A percentile compares a stretch with the other conserved stretches of the same genome.
Evolutionary conservation across 352 stramenopile genomes (phyloP).

Genomic region (Thalassiosira mediterranea): DNA sequence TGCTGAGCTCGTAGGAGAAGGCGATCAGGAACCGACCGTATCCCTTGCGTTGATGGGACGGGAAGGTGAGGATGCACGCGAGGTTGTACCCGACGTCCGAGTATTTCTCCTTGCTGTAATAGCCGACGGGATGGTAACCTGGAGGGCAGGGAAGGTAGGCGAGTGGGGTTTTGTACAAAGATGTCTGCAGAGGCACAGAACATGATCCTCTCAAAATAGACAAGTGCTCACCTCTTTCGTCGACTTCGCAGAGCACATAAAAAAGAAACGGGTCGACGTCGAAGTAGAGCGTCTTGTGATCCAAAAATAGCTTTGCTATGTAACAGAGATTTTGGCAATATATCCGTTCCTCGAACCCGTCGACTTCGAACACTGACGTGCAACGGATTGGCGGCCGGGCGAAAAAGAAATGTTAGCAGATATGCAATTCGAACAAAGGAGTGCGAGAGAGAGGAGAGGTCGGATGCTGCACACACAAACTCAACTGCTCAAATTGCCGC

Average conservation of each 20-base stretch:
- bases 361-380: slow-evolving; percentile 88
- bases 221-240: slow-evolving; percentile 76
- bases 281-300: slow-evolving; percentile 93
- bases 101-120: slow-evolving; percentile 93
- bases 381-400: background rate
- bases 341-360: slow-evolving; percentile 85
- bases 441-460: background rate
- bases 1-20: slow-evolving; percentile 90
- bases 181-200: too few relatives aligned
- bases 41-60: slow-evolving; percentile 88
- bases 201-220: too few relatives aligned
- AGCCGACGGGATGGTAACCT: slow-evolving; percentile 90
- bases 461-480: slow-evolving; percentile 8
- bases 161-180: too few relatives aligned
- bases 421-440: background rate
- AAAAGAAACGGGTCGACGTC: slow-evolving; percentile 92
- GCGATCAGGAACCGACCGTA: slow-evolving; percentile 91
- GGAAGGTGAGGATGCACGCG: slow-evolving; percentile 91
- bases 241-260: slow-evolving; percentile 89
- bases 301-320: slow-evolving; percentile 91
- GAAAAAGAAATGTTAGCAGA: slow-evolving; percentile 15
- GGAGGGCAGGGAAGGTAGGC: too few relatives aligned
- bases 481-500: slow-evolving; percentile 76
- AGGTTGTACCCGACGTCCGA: slow-evolving; percentile 91
- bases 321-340: slow-evolving; percentile 92